Evolutionary conservation across 371 early-diverging fungal species (phyloP), one percentile per base, ranked within the genome.

Genomic region (Mucor velutinosus): DNA sequence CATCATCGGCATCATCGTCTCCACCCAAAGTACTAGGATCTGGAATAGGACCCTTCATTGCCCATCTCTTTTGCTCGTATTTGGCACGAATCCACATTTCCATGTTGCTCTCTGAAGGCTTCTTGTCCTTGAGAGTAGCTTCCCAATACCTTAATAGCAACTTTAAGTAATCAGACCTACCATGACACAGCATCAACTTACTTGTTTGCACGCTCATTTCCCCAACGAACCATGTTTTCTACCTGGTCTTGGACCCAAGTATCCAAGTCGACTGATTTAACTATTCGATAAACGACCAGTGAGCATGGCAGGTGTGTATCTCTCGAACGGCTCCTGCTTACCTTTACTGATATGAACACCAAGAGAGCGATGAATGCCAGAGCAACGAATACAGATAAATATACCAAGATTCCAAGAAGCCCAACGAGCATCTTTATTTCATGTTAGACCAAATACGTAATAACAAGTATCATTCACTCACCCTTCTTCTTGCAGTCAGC

Each of bases 281-380:
- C 94, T 90, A 73, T 0, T 10, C 33, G 45, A 68, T 41, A 45
- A 1, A 17, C 49, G 60, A 14, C 7, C 4, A 56, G 37, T 43
- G n/a, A 14, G 27, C 14, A 23, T 33, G 7, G 51, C 19, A 10
- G 19, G 14, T 41, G 37, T 37, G 12, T 43, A 4, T 32, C n/a
- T 7, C 3, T 23, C 7, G 12, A 14, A 27, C 14, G 14, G 12
- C 12, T 14, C 15, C 6, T 63, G 1, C 21, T 21, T 80, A 93
- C 93, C 94, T 89, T 92, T 91, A 63, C 90, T 90, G 70, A 94
- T 92, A 72, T 93, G 93, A 2, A 92, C 91, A 64, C 94, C 94
- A 84, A 94, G 86, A 14, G 91, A 91, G 17, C 94, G 89, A 76
- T 95, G 95, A 58, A 92, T 87, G 51, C 94, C 94, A 17, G 92